Conservation (phyloP, 2,329 filamentous ascomycete species). For the Paecilomyces dactylethromorphus region DNA sequence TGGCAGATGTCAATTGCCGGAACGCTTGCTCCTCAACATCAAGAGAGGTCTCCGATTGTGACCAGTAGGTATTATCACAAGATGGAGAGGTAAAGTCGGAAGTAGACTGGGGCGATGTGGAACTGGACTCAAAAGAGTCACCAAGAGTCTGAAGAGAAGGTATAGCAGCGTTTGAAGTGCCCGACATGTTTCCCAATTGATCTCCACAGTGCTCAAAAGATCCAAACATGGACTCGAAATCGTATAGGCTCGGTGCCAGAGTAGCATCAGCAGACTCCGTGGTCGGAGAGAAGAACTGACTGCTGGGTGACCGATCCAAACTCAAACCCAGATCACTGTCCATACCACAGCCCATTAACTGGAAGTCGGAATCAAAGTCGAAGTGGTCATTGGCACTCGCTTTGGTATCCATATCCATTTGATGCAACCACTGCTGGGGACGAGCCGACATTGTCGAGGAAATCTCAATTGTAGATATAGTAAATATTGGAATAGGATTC, state of each 20-base stretch:
- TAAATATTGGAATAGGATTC: neutral
- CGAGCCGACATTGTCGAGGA: neutral
- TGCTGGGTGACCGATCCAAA: neutral
- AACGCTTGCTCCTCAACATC: neutral
- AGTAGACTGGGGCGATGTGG: neutral
- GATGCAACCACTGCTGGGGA: neutral
- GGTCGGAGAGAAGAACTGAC: neutral
- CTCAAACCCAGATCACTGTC: neutral
- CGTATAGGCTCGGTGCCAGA: neutral
- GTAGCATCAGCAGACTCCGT: neutral
- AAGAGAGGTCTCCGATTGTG: neutral
- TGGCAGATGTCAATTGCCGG: slow-evolving; percentile 1
- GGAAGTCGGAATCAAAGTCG: neutral
- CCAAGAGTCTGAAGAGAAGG: neutral
- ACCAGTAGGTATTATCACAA: neutral
- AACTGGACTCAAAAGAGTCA: neutral
- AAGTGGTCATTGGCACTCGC: neutral
- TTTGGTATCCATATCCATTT: neutral
- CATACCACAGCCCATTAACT: neutral
- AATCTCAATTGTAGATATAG: neutral
- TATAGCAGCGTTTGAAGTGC: neutral
- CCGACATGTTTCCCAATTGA: neutral
- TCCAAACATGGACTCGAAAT: neutral
- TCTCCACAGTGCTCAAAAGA: neutral
- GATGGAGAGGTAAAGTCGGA: neutral